Conservation (phyloP, 1,284 basidiomycete genomes). For the Heterobasidion irregulare region DNA sequence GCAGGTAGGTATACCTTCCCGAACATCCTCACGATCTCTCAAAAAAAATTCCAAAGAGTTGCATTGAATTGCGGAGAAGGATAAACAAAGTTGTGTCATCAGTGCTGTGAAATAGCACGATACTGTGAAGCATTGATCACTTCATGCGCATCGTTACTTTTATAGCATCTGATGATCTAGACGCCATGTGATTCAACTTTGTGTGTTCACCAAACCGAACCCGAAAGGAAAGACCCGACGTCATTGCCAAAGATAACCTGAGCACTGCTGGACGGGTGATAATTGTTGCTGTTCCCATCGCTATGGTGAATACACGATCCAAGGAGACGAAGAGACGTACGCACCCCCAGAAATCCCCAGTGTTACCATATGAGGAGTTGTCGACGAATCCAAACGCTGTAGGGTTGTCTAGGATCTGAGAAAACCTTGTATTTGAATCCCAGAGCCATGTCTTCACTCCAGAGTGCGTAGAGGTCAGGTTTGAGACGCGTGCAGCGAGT, state of each 20-base stretch:
- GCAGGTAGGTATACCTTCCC: no score
- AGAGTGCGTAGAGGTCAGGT: conserved; percentile 33
- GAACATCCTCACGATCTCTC: no score
- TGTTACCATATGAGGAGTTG: conserved; percentile 36
- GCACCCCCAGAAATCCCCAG: conserved; percentile 50
- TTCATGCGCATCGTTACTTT: no score
- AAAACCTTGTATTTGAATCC: conserved; percentile 46
- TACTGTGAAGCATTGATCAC: no score
- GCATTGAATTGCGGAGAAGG: no score
- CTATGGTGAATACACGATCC: background rate
- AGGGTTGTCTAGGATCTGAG: conserved; percentile 38
- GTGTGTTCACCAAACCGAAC: conserved; percentile 3
- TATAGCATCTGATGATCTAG: no score
- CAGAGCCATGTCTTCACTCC: conserved; percentile 43
- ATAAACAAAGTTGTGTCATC: no score
- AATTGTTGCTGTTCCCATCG: conserved; percentile 28
- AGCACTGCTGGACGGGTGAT: conserved; percentile 34
- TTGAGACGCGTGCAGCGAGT: conserved; percentile 28
- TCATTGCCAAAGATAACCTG: conserved; percentile 5
- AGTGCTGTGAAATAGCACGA: no score
- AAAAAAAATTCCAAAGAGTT: no score
- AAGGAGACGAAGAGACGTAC: conserved; percentile 10
- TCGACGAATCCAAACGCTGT: conserved; percentile 45
- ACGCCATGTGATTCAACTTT: background rate
- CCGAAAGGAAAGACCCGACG: background rate